Percentiles rank a stretch among this genome's conserved stretches.
Conservation (phyloP, 2,329 filamentous ascomycete species). For the Metarhizium robertsii region DNA sequence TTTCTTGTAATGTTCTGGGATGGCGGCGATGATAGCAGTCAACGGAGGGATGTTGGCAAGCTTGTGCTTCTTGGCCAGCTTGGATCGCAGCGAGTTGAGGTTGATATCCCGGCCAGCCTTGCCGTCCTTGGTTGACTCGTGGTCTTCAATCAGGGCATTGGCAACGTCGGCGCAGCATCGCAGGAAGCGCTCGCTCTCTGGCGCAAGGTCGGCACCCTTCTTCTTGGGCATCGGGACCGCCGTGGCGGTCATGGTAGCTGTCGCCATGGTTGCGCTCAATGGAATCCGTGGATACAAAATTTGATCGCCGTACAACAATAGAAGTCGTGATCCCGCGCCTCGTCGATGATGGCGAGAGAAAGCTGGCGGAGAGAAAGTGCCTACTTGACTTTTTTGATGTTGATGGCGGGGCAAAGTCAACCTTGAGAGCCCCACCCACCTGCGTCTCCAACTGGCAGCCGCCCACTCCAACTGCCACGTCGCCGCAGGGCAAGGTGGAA, state of each 20-base stretch:
- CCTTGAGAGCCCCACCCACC: background rate
- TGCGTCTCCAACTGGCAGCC: background rate
- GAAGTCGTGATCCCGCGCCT: background rate
- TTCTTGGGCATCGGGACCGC: conserved; percentile 59
- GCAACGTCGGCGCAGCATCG: conserved; percentile 94
- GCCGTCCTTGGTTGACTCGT: conserved; percentile 70
- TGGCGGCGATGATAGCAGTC: conserved; percentile 93
- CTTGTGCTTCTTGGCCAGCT: conserved; percentile 87
- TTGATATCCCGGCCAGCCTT: conserved; percentile 80
- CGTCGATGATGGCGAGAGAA: background rate
- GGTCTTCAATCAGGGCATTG: conserved; percentile 86
- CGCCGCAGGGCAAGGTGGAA: background rate
- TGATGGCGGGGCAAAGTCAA: conserved; percentile 2
- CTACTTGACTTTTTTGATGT: background rate
- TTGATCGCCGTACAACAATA: background rate
- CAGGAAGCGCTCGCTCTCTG: conserved; percentile 91
- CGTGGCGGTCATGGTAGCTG: conserved; percentile 56
- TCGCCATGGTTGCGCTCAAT: conserved; percentile 24
- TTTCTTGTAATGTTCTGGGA: conserved; percentile 99
- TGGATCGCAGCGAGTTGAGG: conserved; percentile 77
- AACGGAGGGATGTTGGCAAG: conserved; percentile 81
- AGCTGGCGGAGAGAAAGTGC: background rate
- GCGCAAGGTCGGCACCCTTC: conserved; percentile 63
- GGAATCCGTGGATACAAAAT: background rate
- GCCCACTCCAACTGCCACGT: background rate